Evolutionary conservation across 2,329 filamentous ascomycete genomes (phyloP).

Genomic region (Sclerotinia nivalis): DNA sequence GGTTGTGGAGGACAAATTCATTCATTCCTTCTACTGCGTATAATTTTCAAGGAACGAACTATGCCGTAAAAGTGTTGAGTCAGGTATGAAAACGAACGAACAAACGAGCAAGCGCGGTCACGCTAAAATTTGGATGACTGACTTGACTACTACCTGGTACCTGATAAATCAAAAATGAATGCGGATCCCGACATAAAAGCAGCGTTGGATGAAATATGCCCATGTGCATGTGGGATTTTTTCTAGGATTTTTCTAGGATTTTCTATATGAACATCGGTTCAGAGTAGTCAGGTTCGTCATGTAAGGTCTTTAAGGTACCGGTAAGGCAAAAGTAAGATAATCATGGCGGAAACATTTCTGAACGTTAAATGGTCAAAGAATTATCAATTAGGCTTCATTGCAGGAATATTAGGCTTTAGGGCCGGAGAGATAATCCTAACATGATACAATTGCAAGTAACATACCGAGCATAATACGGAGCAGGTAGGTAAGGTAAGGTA

Average conservation of each 20-base stretch:
- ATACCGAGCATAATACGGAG: background rate
- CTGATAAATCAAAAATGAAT: background rate
- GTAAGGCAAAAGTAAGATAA: conserved; percentile 18
- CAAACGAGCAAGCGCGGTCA: conserved; percentile 45
- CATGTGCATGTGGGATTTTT: background rate
- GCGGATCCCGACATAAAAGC: conserved; percentile 16
- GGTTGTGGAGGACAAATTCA: conserved; percentile 5
- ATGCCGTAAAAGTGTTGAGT: conserved; percentile 23
- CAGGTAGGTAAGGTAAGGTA: background rate
- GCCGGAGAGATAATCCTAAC: conserved; percentile 5
- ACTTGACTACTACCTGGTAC: no score
- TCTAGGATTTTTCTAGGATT: background rate
- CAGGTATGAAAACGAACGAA: conserved; percentile 29
- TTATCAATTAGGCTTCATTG: conserved; percentile 32
- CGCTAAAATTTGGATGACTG: conserved; percentile 32
- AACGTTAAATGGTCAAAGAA: conserved; percentile 21
- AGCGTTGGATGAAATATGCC: conserved; percentile 16
- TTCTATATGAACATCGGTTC: background rate
- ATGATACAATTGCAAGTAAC: background rate
- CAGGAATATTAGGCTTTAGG: conserved; percentile 29
- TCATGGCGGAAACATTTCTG: conserved; percentile 14
- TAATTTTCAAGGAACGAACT: conserved; percentile 24
- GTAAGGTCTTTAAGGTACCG: conserved; percentile 4
- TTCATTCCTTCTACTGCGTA: background rate
- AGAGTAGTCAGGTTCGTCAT: background rate